Percentiles rank a stretch among this genome's conserved stretches.
phyloP scores from a whole-genome alignment of 2,329 filamentous ascomycete species.

The Colletotrichum camelliae region DNA sequence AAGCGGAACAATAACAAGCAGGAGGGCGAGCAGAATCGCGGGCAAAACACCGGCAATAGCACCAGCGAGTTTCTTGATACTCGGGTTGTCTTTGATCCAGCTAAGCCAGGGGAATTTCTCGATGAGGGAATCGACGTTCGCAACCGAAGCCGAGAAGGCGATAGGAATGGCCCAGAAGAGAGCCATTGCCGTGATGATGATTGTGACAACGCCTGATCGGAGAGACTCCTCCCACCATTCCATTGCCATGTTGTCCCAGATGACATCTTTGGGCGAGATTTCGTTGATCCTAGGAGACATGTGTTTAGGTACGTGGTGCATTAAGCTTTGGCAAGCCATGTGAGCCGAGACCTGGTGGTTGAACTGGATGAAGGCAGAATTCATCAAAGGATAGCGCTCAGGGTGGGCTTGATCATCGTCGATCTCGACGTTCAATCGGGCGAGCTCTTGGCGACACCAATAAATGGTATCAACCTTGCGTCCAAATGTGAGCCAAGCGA shows the following conservation, averaged over 20 bases:
- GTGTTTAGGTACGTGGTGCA: conserved; percentile 88
- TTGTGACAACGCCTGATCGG: conserved; percentile 69
- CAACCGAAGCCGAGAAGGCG: conserved; percentile 82
- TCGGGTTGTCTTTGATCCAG: conserved; percentile 68
- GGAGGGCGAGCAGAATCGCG: conserved; percentile 74
- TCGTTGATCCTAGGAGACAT: conserved; percentile 95
- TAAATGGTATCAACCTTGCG: conserved; percentile 97
- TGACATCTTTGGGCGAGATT: conserved; percentile 88
- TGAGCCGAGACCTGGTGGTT: conserved; percentile 97
- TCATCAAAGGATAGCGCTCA: conserved; percentile 90
- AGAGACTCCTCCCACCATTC: conserved; percentile 92
- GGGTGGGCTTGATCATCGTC: conserved; percentile 86
- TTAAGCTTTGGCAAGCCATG: conserved; percentile 94
- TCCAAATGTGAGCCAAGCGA: conserved; percentile 78
- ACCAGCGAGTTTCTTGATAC: conserved; percentile 65
- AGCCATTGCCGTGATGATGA: conserved; percentile 75
- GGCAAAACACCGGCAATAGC: conserved; percentile 86
- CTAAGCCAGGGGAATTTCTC: conserved; percentile 69
- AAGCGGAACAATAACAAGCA: conserved; percentile 82
- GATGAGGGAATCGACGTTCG: conserved; percentile 77
- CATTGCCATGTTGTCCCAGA: conserved; percentile 98
- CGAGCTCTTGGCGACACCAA: conserved; percentile 85
- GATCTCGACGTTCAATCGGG: conserved; percentile 88
- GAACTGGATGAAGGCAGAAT: conserved; percentile 97
- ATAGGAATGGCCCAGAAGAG: conserved; percentile 92